Conservation (phyloP, 768 basidiomycete species). For the Rhizopogon vesiculosus region DNA sequence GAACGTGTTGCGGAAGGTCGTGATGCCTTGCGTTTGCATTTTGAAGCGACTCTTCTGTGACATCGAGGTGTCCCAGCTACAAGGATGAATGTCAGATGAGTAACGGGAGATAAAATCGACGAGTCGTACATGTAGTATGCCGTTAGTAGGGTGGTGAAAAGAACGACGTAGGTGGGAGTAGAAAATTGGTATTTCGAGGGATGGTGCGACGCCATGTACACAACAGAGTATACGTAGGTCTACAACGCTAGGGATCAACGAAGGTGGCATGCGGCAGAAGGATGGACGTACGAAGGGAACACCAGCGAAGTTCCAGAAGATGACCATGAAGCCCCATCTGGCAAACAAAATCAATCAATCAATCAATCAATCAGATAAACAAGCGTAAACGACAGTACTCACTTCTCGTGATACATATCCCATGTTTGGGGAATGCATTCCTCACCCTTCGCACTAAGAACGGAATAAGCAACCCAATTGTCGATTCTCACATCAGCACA, state of each 20-base stretch:
- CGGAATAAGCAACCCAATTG: constrained; percentile 1
- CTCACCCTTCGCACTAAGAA: constrained; percentile 77
- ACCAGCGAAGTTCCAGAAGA: constrained; percentile 96
- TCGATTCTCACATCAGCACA: neutral
- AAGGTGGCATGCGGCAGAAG: neutral
- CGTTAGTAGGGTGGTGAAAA: constrained; percentile 72
- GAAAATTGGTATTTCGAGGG: constrained; percentile 86
- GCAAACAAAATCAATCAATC: neutral
- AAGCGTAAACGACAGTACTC: constrained; percentile 14
- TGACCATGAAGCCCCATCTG: constrained; percentile 94
- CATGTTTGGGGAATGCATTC: constrained; percentile 96
- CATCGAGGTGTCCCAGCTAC: constrained; percentile 91
- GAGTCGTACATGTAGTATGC: constrained; percentile 74
- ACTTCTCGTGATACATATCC: constrained; percentile 99
- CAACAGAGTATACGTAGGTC: constrained; percentile 96
- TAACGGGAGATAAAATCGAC: neutral
- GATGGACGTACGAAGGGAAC: constrained; percentile 75
- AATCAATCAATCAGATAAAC: neutral
- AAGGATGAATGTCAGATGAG: constrained; percentile 1
- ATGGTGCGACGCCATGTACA: constrained; percentile 96
- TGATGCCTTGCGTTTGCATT: constrained; percentile 92
- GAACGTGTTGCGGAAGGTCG: constrained; percentile 84
- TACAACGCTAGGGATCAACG: constrained; percentile 20
- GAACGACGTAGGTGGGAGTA: constrained; percentile 61
- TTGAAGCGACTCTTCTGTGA: constrained; percentile 97